phyloP scores from a whole-genome alignment of 257 asterid genomes.

The Echites panduratus region DNA sequence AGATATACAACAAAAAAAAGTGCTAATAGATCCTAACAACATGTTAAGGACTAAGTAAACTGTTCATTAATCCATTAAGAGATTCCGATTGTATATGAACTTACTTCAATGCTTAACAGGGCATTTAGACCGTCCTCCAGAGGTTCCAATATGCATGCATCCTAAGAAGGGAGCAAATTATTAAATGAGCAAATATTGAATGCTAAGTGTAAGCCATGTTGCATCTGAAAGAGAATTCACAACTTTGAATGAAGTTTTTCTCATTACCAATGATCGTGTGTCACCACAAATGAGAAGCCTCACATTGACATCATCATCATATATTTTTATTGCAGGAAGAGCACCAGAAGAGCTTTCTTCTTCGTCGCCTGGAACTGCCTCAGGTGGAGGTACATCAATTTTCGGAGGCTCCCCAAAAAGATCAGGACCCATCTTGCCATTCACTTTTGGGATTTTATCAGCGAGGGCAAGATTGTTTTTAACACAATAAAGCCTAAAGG shows the following conservation, averaged over 20 bases:
- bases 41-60: too few species aligned
- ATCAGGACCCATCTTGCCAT: constrained; percentile 52
- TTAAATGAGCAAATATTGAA: neutral
- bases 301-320: constrained; percentile 73
- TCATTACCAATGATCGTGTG: constrained; percentile 61
- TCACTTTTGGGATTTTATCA: constrained; percentile 29
- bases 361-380: constrained; percentile 59
- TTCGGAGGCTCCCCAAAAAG: constrained; percentile 84
- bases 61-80: neutral
- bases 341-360: constrained; percentile 71
- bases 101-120: constrained; percentile 81
- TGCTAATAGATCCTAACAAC: neutral
- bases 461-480: constrained; percentile 42
- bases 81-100: constrained; percentile 15
- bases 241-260: constrained; percentile 2
- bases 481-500: constrained; percentile 75
- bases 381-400: constrained; percentile 55
- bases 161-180: constrained; percentile 34
- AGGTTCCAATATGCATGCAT: constrained; percentile 52
- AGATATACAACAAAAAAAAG: neutral
- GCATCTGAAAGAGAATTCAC: neutral
- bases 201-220: neutral
- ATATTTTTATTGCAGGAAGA: constrained; percentile 82
- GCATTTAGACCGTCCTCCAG: constrained; percentile 91
- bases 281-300: constrained; percentile 87